A percentile compares a stretch with the other conserved stretches of the same genome.
phyloP scores from a whole-genome alignment of 1,139 yeast genomes.

The Blastobotrys apis region DNA sequence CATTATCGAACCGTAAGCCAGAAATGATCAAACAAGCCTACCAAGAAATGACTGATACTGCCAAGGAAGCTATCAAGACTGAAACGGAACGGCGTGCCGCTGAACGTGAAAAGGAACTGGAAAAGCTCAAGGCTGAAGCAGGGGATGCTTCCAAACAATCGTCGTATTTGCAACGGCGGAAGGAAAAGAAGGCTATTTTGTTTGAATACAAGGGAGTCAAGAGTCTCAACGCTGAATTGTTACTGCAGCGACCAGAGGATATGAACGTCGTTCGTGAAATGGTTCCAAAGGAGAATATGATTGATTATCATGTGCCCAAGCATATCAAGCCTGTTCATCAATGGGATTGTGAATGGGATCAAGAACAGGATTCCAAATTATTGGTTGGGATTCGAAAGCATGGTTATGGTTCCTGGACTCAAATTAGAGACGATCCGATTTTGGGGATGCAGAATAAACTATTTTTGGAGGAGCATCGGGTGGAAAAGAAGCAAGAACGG shows the following conservation, averaged over 20 bases:
- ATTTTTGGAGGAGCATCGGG: conserved; percentile 49
- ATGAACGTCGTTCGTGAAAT: conserved; percentile 58
- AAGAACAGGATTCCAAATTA: conserved; percentile 79
- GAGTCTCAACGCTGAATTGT: conserved; percentile 84
- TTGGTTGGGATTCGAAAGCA: conserved; percentile 84
- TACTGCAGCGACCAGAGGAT: conserved; percentile 78
- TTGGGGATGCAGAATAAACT: conserved; percentile 81
- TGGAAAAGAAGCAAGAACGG: conserved; percentile 41
- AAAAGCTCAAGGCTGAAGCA: conserved; percentile 18
- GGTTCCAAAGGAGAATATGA: conserved; percentile 53
- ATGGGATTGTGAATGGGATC: conserved; percentile 88
- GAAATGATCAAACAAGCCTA: conserved; percentile 76
- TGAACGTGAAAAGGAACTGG: conserved; percentile 56
- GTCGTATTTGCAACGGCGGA: conserved; percentile 8
- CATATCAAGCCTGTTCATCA: conserved; percentile 78
- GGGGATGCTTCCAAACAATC: conserved; percentile 14
- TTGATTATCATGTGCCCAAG: conserved; percentile 50
- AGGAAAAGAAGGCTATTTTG: conserved; percentile 52
- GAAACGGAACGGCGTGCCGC: conserved; percentile 67
- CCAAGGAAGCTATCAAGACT: conserved; percentile 58
- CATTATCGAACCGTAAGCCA: conserved; percentile 79
- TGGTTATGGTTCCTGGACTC: conserved; percentile 95
- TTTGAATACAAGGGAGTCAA: conserved; percentile 89
- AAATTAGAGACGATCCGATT: conserved; percentile 92
- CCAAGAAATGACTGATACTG: conserved; percentile 59